These are phyloP conservation scores for Kalmusia sp. DNA, from an alignment of 2,329 filamentous ascomycete genomes.

Conservation along the genomic window DNA sequence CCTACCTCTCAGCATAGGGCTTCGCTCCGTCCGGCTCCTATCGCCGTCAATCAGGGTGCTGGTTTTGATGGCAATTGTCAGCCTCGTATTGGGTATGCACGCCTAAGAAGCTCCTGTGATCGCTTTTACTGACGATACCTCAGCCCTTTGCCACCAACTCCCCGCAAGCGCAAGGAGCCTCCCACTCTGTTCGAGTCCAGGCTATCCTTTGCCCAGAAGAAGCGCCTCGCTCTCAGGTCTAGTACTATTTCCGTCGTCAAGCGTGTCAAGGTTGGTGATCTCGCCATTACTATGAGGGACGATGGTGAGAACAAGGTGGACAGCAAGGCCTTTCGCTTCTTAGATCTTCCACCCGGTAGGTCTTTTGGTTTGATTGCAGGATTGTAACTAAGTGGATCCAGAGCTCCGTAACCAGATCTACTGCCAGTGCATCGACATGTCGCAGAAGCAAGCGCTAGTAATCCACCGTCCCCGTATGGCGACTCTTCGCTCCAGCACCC, in stretches of 20 bases:
- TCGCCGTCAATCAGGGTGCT: neutral
- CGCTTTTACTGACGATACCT: neutral
- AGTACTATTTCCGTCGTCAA: neutral
- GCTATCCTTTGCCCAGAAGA: neutral
- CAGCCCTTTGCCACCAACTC: constrained; percentile 4
- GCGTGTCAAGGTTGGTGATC: neutral
- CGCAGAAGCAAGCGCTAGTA: constrained; percentile 29
- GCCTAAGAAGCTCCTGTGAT: neutral
- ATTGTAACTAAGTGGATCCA: constrained; percentile 14
- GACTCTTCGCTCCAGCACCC: constrained; percentile 31
- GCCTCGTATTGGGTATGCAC: neutral
- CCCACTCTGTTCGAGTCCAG: neutral
- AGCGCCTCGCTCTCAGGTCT: neutral
- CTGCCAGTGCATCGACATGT: constrained; percentile 10
- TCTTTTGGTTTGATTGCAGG: neutral
- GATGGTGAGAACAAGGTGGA: neutral
- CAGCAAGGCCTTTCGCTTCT: constrained; percentile 9
- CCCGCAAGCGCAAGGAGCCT: constrained; percentile 4
- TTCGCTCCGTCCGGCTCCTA: neutral
- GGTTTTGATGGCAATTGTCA: neutral
- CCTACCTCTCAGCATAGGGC: no score
- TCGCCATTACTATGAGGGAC: constrained; percentile 3
- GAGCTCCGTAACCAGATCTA: constrained; percentile 41
- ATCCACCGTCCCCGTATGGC: constrained; percentile 33
- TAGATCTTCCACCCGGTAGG: constrained; percentile 16